Conservation (phyloP, 768 basidiomycete genomes). For the Lactarius deliciosus region DNA sequence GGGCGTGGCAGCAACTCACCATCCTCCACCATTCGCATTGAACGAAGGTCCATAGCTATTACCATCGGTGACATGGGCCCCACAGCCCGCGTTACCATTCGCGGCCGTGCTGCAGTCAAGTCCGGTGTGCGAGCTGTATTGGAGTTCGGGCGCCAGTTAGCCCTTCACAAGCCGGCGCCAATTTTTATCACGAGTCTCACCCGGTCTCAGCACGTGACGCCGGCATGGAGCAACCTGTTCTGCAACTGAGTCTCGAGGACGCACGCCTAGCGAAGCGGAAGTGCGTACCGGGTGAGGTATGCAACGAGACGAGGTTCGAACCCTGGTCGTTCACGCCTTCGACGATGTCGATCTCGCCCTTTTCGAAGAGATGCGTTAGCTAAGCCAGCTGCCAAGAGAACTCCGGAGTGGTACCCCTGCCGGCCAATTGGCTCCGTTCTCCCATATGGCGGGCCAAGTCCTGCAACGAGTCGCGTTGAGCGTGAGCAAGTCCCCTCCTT, state of each 20-base stretch:
- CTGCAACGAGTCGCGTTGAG: conserved; percentile 17
- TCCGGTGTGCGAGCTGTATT: conserved; percentile 33
- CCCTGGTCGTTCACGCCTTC: conserved; percentile 58
- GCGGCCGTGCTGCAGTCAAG: conserved; percentile 51
- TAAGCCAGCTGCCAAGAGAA: conserved; percentile 11
- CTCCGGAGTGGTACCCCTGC: conserved; percentile 35
- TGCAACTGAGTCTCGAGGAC: background rate
- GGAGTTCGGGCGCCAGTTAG: background rate
- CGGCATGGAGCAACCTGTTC: conserved; percentile 55
- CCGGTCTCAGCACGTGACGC: conserved; percentile 46
- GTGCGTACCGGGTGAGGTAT: conserved; percentile 45
- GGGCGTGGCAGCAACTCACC: conserved; percentile 36
- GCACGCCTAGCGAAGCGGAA: background rate
- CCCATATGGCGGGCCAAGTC: conserved; percentile 62
- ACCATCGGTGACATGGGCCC: conserved; percentile 41
- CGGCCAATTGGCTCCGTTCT: conserved; percentile 52
- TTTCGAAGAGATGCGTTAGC: conserved; percentile 32
- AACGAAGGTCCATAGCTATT: conserved; percentile 57
- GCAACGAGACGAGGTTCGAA: conserved; percentile 54
- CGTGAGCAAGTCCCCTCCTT: background rate
- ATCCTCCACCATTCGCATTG: conserved; percentile 61
- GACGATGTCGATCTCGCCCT: conserved; percentile 55
- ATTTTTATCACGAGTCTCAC: conserved; percentile 35
- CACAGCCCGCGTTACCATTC: conserved; percentile 56
- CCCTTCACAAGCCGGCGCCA: background rate